Percentiles rank a stretch among this genome's conserved stretches.
Conservation (phyloP, 257 asterid species). For the Capsicum chinense region DNA sequence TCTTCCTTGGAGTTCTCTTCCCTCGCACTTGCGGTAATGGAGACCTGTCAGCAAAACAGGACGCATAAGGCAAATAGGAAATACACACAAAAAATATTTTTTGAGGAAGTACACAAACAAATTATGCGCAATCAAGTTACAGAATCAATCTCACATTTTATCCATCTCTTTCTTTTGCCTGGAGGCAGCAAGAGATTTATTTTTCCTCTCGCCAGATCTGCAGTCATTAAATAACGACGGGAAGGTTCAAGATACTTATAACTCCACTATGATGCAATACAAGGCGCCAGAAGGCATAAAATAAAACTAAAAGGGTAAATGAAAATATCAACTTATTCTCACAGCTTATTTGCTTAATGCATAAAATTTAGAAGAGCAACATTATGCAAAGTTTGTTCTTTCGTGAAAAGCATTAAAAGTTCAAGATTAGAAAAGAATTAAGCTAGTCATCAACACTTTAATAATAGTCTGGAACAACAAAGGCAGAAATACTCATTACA, state of each 20-base stretch:
- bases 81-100: conserved; percentile 23
- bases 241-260: not conserved
- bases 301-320: conserved; percentile 25
- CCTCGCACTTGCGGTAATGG: conserved; percentile 67
- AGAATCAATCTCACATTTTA: conserved; percentile 62
- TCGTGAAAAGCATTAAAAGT: not conserved
- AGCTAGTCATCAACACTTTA: not conserved
- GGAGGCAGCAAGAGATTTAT: conserved; percentile 52
- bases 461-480: conserved; percentile 13
- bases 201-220: conserved; percentile 69
- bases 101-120: conserved; percentile 28
- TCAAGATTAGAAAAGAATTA: conserved; percentile 28
- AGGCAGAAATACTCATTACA: conserved; percentile 4
- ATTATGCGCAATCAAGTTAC: conserved; percentile 26
- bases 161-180: conserved; percentile 46
- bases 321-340: not conserved
- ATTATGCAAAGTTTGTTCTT: conserved; percentile 9
- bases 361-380: not conserved
- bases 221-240: conserved; percentile 20
- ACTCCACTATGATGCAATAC: conserved; percentile 18
- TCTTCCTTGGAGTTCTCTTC: conserved; percentile 83
- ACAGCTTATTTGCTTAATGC: conserved; percentile 23
- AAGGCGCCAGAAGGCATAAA: not conserved
- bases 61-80: conserved; percentile 35
- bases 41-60: conserved; percentile 58